These are phyloP conservation scores for Mucor piriformis DNA, from an alignment of 371 early-diverging fungal species.

Conservation along the genomic window DNA sequence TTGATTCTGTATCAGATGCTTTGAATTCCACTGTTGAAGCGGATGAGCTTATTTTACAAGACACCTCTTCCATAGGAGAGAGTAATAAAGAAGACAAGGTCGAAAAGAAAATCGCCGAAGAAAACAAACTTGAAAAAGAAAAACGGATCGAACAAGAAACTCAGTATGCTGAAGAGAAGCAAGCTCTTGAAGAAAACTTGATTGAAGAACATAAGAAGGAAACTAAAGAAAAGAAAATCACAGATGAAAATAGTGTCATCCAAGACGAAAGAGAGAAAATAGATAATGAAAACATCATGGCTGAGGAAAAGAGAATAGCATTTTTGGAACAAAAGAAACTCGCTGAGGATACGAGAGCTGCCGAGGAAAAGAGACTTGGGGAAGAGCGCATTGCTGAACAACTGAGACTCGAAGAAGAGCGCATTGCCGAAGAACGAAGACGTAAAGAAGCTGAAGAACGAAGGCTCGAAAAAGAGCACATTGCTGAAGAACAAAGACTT, in stretches of 20 bases:
- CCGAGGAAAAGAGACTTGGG: too few species aligned
- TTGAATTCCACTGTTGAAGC: neutral
- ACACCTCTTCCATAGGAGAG: neutral
- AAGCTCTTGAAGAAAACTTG: neutral
- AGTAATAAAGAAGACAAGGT: neutral
- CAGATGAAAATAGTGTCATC: neutral
- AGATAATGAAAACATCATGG: neutral
- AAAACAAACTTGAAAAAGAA: neutral
- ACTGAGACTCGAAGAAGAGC: neutral
- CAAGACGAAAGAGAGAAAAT: neutral
- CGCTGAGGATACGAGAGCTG: too few species aligned
- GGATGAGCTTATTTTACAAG: neutral
- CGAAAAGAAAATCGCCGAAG: neutral
- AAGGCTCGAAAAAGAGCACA: neutral
- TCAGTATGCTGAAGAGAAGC: neutral
- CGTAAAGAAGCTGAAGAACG: too few species aligned
- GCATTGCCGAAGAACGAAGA: conserved; percentile 5
- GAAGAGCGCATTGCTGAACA: too few species aligned
- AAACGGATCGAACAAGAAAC: neutral
- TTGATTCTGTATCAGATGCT: neutral
- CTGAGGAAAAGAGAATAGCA: neutral
- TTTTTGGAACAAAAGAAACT: too few species aligned
- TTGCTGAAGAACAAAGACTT: neutral
- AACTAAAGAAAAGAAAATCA: neutral
- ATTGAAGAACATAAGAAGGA: neutral